Conservation (phyloP, 2,329 filamentous ascomycete species). For the Botrytis fabae region DNA sequence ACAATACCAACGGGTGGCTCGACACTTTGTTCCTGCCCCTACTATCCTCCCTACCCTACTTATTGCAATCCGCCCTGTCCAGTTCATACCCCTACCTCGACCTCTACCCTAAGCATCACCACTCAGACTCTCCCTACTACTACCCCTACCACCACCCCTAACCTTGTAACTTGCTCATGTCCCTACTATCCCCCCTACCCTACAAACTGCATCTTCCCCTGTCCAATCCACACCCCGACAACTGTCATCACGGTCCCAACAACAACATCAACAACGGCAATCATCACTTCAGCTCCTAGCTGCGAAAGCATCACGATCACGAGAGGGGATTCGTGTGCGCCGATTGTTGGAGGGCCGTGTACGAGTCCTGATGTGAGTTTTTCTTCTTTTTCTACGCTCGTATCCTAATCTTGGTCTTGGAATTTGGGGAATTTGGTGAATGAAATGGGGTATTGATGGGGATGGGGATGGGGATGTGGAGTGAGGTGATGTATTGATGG, state of each 20-base stretch:
- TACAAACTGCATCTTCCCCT: neutral
- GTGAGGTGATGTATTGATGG: too few relatives aligned
- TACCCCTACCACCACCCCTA: neutral
- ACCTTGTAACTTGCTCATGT: conserved; percentile 12
- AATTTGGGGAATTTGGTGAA: too few relatives aligned
- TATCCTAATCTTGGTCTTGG: too few relatives aligned
- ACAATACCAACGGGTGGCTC: too few relatives aligned
- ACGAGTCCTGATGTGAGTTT: neutral
- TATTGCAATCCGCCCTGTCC: too few relatives aligned
- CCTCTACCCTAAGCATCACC: neutral
- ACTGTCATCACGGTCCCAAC: neutral
- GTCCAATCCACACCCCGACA: neutral
- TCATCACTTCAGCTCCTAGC: neutral
- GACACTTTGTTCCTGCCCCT: too few relatives aligned
- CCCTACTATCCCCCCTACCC: conserved; percentile 13
- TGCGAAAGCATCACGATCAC: conserved; percentile 5
- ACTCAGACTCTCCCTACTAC: neutral
- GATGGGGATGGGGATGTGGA: too few relatives aligned
- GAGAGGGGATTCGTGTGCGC: neutral
- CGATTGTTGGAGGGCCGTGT: neutral
- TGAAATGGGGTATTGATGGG: too few relatives aligned
- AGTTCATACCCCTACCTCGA: too few relatives aligned
- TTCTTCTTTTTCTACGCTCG: neutral
- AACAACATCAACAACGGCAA: too few relatives aligned
- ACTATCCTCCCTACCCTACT: too few relatives aligned